Percentiles rank a stretch among this genome's conserved stretches.
Evolutionary conservation across 1,284 basidiomycete genomes (phyloP).

Genomic region (Moesziomyces antarcticus): DNA sequence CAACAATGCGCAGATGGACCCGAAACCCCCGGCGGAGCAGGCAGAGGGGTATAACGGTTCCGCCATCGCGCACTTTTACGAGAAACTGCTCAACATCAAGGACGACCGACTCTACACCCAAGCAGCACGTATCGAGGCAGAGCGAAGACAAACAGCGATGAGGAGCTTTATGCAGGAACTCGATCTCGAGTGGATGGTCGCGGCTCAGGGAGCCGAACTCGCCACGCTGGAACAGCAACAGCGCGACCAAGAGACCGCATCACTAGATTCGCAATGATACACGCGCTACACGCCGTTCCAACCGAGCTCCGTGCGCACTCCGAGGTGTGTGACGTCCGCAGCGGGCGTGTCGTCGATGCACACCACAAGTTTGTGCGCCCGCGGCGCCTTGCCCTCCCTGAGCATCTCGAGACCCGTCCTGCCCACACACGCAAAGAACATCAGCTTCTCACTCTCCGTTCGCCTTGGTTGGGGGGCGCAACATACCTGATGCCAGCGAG

Average conservation of each 20-base stretch:
- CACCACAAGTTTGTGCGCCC: conserved; percentile 56
- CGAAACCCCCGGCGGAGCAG: conserved; percentile 48
- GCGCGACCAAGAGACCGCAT: background rate
- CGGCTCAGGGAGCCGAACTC: conserved; percentile 48
- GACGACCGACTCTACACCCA: conserved; percentile 71
- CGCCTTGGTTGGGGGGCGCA: background rate
- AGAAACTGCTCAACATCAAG: conserved; percentile 72
- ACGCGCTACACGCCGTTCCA: conserved; percentile 50
- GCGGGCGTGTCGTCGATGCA: conserved; percentile 52
- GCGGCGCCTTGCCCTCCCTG: conserved; percentile 50
- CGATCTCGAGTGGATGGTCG: conserved; percentile 59
- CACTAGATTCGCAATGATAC: no score
- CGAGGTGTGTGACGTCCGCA: conserved; percentile 53
- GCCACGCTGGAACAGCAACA: conserved; percentile 13
- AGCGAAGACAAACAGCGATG: conserved; percentile 76
- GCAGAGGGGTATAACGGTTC: conserved; percentile 70
- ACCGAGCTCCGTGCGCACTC: conserved; percentile 48
- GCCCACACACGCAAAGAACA: background rate
- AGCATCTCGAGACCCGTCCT: conserved; percentile 53
- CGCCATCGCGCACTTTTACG: conserved; percentile 85
- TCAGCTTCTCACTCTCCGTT: background rate
- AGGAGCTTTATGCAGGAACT: conserved; percentile 50
- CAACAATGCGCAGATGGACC: conserved; percentile 33
- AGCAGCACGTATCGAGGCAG: conserved; percentile 77
- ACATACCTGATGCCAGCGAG: conserved; percentile 54